phyloP scores from a whole-genome alignment of 2,329 filamentous ascomycete genomes.

The Metarhizium humberi region DNA sequence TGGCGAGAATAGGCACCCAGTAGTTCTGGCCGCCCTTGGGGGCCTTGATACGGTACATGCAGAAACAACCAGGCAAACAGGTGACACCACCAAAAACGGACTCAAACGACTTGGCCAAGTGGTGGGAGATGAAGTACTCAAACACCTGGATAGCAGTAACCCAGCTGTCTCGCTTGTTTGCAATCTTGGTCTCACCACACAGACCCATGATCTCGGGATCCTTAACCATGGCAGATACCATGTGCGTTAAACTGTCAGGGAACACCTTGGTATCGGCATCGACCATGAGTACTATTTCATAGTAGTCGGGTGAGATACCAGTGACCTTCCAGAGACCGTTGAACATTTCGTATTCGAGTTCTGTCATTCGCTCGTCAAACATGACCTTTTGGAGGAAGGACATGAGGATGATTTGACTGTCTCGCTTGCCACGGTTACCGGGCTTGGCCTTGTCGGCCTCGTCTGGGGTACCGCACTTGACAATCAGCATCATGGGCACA shows the following conservation, averaged over 20 bases:
- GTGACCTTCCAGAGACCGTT: conserved; percentile 98
- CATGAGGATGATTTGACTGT: conserved; percentile 99
- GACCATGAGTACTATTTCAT: conserved; percentile 97
- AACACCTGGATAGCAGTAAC: conserved; percentile 98
- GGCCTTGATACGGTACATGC: conserved; percentile 99
- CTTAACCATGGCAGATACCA: conserved; percentile 98
- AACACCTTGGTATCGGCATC: conserved; percentile 99
- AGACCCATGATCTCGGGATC: conserved; percentile 99
- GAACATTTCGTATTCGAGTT: conserved; percentile 99
- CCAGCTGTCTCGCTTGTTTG: conserved; percentile 92
- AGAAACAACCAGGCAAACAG: conserved; percentile 97
- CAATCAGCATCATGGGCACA: conserved; percentile 93
- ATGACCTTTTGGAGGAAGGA: conserved; percentile 99
- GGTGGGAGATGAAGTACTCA: conserved; percentile 98
- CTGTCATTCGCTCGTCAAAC: conserved; percentile 99
- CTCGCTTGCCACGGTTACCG: conserved; percentile 95
- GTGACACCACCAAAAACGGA: conserved; percentile 98
- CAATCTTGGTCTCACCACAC: conserved; percentile 98
- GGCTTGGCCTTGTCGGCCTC: conserved; percentile 77
- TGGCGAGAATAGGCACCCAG: conserved; percentile 97
- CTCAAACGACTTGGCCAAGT: conserved; percentile 93
- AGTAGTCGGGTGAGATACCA: conserved; percentile 95
- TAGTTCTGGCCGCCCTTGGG: conserved; percentile 98
- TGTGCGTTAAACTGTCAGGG: conserved; percentile 95
- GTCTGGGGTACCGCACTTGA: conserved; percentile 90